Evolutionary conservation across 169 alveolate genomes (phyloP).

Genomic region (Plasmodium relictum): DNA sequence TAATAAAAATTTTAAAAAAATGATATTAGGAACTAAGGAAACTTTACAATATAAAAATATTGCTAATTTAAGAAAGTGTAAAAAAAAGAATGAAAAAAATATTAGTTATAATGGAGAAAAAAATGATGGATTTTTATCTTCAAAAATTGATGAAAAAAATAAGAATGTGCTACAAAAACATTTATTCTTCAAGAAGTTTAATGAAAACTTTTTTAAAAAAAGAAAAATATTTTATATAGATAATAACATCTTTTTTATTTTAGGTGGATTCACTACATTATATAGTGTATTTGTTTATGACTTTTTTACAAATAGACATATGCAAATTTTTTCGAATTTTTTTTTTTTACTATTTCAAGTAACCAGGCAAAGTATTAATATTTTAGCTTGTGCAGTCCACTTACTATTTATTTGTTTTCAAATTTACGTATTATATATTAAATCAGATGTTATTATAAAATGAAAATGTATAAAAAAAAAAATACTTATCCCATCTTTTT

Average conservation of each 20-base stretch:
- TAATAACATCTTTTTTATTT: slow-evolving; percentile 11
- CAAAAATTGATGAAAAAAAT: background rate
- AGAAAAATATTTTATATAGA: slow-evolving; percentile 12
- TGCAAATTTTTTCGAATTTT: slow-evolving; percentile 54
- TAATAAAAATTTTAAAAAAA: slow-evolving; percentile 6
- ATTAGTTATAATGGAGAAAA: background rate
- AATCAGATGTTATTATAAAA: background rate
- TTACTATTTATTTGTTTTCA: slow-evolving; percentile 26
- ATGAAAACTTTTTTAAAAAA: background rate
- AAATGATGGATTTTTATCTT: background rate
- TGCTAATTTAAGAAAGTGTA: background rate
- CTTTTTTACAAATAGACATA: slow-evolving; percentile 33
- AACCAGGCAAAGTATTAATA: slow-evolving; percentile 31
- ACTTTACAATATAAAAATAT: slow-evolving; percentile 6
- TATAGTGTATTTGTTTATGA: slow-evolving; percentile 40
- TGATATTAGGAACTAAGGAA: background rate
- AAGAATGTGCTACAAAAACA: background rate
- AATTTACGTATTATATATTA: slow-evolving; percentile 18
- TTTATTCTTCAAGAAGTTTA: background rate
- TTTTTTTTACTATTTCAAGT: slow-evolving; percentile 40
- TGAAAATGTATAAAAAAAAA: background rate
- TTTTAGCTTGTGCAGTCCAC: slow-evolving; percentile 22
- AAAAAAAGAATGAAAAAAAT: background rate
- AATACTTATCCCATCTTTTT: too few relatives aligned
- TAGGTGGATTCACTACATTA: slow-evolving; percentile 24